phyloP scores from a whole-genome alignment of 23 red algal genomes.

The Gracilaria caudata region DNA sequence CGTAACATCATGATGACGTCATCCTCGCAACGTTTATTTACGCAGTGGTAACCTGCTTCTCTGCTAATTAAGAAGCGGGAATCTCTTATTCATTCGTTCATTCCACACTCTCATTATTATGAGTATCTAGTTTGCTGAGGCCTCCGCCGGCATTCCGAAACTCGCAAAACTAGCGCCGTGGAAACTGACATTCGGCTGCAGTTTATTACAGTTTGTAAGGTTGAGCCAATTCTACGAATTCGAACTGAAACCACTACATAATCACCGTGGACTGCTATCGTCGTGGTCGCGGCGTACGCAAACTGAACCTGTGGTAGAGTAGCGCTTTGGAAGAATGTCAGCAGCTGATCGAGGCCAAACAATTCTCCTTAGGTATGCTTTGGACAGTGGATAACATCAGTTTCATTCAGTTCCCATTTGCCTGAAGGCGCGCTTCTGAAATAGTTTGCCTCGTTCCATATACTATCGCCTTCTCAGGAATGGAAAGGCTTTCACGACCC shows the following conservation, averaged over 20 bases:
- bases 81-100: too few relatives aligned
- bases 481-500: neutral
- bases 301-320: neutral
- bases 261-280: constrained; percentile 1
- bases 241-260: neutral
- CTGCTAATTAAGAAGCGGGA: too few relatives aligned
- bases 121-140: neutral
- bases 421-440: neutral
- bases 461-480: neutral
- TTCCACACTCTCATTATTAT: neutral
- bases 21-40: too few relatives aligned
- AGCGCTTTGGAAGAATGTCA: neutral
- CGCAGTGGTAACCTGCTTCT: too few relatives aligned
- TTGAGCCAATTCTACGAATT: neutral
- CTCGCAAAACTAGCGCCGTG: too few relatives aligned
- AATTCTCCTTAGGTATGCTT: neutral
- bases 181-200: too few relatives aligned
- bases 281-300: neutral
- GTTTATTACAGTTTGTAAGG: neutral
- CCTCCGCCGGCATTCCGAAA: too few relatives aligned
- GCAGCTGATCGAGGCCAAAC: neutral
- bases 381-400: neutral
- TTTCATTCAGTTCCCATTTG: neutral
- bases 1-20: too few relatives aligned
- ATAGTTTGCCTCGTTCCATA: neutral